Evolutionary conservation across 345 rosid species (phyloP), one percentile per base, ranked within the genome.

Genomic region (Viola odorata): DNA sequence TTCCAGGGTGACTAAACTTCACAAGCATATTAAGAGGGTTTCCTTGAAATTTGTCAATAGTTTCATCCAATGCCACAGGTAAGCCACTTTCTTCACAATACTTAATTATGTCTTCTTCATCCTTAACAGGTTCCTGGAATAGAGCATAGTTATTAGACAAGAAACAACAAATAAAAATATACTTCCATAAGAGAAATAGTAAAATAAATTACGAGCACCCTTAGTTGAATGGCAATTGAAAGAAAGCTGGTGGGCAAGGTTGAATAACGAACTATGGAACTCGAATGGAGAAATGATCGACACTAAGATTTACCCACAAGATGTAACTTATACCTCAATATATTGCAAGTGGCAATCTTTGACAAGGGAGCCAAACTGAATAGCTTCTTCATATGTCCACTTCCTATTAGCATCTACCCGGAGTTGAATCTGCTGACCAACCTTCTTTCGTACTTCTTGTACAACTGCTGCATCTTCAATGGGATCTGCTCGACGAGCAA

Each of bases 31-130:
- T 67, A 32, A 84, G 81, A 65, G 86, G 85, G 72, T 80, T 77
- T 62, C 65, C 82, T 36, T 40, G 77, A 61, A 85, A 58, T 57
- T 72, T 74, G 70, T 83, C 81, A 54, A 92, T 74, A 55, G 96
- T 89, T 82, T 92, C 98, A 79, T 92, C 98, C 62, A 92, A 74
- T 36, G 96, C 98, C 53, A 89, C 96, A 32, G 94, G 91, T 72
- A 92, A 74, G 72, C 94, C 94, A 64, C 82, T 85, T 75, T 89
- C 96, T 80, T 89, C 91, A 63, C 87, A 79, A 82, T 81, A 92
- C 81, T 83, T 92, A 58, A 85, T 53, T 50, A 92, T 84, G 68
- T 92, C 96, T 61, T 70, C 76, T 70, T 79, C 84, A 59, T 82
- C 68, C 69, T 75, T 82, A 76, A 92, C 89, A 66, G 98, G 98